A percentile compares a stretch with the other conserved stretches of the same genome.
Evolutionary conservation across 495 filamentous ascomycete genomes (phyloP).

Genomic region (Coniosporium apollinis): DNA sequence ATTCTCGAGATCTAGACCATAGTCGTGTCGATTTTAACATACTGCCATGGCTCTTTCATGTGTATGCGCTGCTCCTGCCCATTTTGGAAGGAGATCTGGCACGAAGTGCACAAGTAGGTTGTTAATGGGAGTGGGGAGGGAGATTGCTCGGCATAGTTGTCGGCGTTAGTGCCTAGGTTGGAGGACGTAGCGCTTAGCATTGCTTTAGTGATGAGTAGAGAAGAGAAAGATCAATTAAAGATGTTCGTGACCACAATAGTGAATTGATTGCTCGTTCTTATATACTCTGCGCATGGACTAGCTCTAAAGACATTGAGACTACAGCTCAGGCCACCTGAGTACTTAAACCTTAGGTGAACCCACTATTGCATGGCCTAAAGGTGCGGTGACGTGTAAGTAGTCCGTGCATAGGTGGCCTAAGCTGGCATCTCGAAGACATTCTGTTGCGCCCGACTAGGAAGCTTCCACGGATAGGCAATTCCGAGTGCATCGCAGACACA

Average conservation of each 20-base stretch:
- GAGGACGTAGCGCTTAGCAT: slow-evolving; percentile 5
- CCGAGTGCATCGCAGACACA: slow-evolving; percentile 4
- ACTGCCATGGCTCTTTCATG: slow-evolving; percentile 15
- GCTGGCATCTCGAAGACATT: too few species aligned
- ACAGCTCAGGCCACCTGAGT: too few species aligned
- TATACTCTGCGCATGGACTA: slow-evolving; percentile 4
- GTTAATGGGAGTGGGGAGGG: slow-evolving; percentile 5
- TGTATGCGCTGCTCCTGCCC: slow-evolving; percentile 11
- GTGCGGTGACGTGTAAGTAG: too few species aligned
- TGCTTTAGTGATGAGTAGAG: slow-evolving; percentile 3
- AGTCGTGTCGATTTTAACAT: slow-evolving; percentile 4
- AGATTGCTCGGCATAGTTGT: slow-evolving; percentile 5
- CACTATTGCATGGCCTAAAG: too few species aligned
- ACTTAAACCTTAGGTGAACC: too few species aligned
- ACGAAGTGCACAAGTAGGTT: slow-evolving; percentile 4
- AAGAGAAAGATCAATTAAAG: slow-evolving; percentile 7
- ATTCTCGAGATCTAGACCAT: neutral
- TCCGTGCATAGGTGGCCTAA: too few species aligned
- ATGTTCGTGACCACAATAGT: slow-evolving; percentile 5
- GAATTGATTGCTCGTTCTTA: slow-evolving; percentile 7
- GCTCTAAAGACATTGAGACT: too few species aligned
- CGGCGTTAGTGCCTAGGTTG: slow-evolving; percentile 4
- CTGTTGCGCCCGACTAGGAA: slow-evolving; percentile 2
- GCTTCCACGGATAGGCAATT: slow-evolving; percentile 3
- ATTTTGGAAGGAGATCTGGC: slow-evolving; percentile 5